Evolutionary conservation across 1,284 basidiomycete species (phyloP).

Genomic region (Austroboletus novae-zelandiae): DNA sequence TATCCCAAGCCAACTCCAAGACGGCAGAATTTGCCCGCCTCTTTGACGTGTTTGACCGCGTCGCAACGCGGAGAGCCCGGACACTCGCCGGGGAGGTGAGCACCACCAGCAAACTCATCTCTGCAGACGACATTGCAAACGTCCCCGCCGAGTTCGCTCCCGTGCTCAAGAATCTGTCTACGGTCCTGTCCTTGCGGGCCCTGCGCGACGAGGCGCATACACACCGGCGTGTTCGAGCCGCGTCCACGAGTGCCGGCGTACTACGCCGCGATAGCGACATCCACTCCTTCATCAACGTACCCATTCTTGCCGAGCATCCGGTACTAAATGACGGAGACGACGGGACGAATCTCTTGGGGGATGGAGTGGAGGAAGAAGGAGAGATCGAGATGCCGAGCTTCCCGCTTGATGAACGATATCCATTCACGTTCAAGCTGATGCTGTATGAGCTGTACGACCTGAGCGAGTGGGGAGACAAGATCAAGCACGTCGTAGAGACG

Average conservation of each 20-base stretch:
- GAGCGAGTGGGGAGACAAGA: conserved; percentile 59
- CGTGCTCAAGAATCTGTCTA: conserved; percentile 42
- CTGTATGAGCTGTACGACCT: conserved; percentile 60
- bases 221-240: conserved; percentile 7
- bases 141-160: conserved; percentile 47
- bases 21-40: conserved; percentile 51
- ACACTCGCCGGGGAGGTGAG: conserved; percentile 10
- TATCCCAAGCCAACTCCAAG: conserved; percentile 29
- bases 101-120: conserved; percentile 13
- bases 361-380: conserved; percentile 1
- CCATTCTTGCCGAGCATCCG: neutral
- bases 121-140: conserved; percentile 34
- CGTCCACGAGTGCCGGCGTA: conserved; percentile 17
- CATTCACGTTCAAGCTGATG: conserved; percentile 65
- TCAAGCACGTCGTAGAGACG: conserved; percentile 50
- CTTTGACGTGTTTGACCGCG: conserved; percentile 52
- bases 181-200: conserved; percentile 36
- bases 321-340: neutral
- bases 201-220: conserved; percentile 13
- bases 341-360: neutral
- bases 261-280: neutral
- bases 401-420: conserved; percentile 43
- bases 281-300: conserved; percentile 24
- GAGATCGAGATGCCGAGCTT: conserved; percentile 38
- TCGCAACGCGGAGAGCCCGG: conserved; percentile 41